Percentiles rank a stretch among this genome's conserved stretches.
Evolutionary conservation across 2,329 filamentous ascomycete genomes (phyloP).

Genomic region (Botryosphaeria agaves): DNA sequence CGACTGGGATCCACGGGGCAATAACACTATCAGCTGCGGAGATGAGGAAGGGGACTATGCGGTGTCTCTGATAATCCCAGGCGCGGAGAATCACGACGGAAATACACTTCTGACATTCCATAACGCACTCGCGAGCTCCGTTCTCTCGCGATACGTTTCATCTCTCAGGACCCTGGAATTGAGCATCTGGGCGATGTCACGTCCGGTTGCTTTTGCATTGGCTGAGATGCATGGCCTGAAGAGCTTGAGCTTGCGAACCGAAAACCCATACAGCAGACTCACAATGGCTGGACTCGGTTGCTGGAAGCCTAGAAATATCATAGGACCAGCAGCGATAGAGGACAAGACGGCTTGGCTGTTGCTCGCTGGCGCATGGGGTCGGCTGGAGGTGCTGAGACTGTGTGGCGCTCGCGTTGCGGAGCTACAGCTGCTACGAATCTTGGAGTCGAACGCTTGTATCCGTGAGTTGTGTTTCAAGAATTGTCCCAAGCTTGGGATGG

Average conservation of each 20-base stretch:
- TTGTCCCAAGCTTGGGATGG: conserved; percentile 4
- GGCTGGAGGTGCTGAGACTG: conserved; percentile 4
- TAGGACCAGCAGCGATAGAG: no score
- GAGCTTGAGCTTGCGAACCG: conserved; percentile 4
- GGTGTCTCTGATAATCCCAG: conserved; percentile 2
- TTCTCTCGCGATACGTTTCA: conserved; percentile 3
- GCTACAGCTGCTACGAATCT: conserved; percentile 5
- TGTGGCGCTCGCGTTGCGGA: conserved; percentile 7
- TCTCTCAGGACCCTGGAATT: conserved; percentile 5
- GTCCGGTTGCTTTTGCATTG: conserved; percentile 2
- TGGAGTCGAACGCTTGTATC: conserved; percentile 4
- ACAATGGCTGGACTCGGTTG: conserved; percentile 1
- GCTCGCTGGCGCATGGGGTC: conserved; percentile 3
- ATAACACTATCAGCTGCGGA: no score
- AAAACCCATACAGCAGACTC: conserved; percentile 6
- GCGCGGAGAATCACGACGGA: conserved; percentile 1
- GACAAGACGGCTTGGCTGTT: conserved; percentile 5
- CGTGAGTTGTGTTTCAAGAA: conserved; percentile 5
- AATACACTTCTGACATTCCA: conserved; percentile 4
- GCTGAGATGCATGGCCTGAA: conserved; percentile 3
- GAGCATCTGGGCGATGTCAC: conserved; percentile 5
- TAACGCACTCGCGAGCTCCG: conserved; percentile 1
- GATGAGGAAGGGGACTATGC: no score
- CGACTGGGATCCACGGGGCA: no score
- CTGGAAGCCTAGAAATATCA: no score